phyloP scores from a whole-genome alignment of 768 basidiomycete genomes.

The Chiua virens region DNA sequence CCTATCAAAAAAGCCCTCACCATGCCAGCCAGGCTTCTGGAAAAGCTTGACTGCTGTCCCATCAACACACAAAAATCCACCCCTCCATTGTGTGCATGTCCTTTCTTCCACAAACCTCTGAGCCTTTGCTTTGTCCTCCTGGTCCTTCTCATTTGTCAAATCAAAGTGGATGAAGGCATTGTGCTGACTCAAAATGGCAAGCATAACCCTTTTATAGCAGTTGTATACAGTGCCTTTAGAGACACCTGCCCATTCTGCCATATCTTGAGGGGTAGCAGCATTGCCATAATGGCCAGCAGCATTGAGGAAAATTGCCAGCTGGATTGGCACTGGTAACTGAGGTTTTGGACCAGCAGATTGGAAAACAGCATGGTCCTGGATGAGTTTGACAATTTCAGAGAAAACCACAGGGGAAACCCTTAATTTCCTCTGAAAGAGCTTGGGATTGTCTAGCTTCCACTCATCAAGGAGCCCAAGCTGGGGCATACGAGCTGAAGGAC shows the following conservation, averaged over 20 bases:
- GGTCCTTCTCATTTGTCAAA: background rate
- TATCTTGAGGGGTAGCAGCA: slow-evolving; percentile 13
- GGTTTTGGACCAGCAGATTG: no score
- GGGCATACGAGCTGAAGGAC: no score
- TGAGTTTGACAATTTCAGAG: no score
- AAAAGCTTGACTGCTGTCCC: slow-evolving; percentile 15
- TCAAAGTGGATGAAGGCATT: slow-evolving; percentile 5
- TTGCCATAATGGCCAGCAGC: background rate
- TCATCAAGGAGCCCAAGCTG: no score
- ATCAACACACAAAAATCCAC: slow-evolving; percentile 13
- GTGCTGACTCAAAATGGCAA: slow-evolving; percentile 13
- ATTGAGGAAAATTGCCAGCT: no score
- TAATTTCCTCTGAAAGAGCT: no score
- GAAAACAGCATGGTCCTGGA: no score
- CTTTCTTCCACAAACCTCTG: background rate
- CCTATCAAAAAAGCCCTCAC: slow-evolving; percentile 11
- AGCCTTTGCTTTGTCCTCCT: background rate
- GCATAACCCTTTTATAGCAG: slow-evolving; percentile 14
- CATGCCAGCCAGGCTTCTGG: slow-evolving; percentile 19
- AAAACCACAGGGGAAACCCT: no score
- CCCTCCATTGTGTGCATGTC: background rate
- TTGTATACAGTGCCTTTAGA: slow-evolving; percentile 20
- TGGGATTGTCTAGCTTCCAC: no score
- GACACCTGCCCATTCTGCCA: slow-evolving; percentile 20
- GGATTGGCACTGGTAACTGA: no score